Percentiles rank a stretch among this genome's conserved stretches.
Conservation (phyloP, 352 stramenopile genomes). For the Phytopythium delawarense region DNA sequence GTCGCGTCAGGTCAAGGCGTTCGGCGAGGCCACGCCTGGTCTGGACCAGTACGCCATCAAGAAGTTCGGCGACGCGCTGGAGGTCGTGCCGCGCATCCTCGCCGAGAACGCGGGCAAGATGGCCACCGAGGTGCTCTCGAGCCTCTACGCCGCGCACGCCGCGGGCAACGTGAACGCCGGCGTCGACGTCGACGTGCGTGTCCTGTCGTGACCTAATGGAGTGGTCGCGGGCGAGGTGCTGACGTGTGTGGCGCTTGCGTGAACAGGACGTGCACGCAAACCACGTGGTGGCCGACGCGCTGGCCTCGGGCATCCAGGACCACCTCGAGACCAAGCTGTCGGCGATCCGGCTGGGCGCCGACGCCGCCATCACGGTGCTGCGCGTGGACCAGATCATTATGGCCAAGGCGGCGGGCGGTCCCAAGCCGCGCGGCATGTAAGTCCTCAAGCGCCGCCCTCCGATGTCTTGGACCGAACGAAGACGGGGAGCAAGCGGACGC, state of each 20-base stretch:
- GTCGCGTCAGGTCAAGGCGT: conserved; percentile 91
- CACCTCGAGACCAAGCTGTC: conserved; percentile 95
- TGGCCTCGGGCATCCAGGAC: conserved; percentile 88
- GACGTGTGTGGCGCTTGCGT: conserved; percentile 11
- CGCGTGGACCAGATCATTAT: conserved; percentile 99
- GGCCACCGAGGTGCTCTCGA: conserved; percentile 92
- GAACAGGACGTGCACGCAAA: conserved; percentile 63
- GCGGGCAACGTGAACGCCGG: conserved; percentile 89
- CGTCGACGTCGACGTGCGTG: conserved; percentile 92
- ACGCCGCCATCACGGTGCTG: conserved; percentile 98
- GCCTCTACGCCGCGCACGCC: conserved; percentile 93
- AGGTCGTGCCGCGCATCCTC: conserved; percentile 97
- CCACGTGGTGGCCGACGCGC: conserved; percentile 76
- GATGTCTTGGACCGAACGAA: neutral
- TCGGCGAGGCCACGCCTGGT: conserved; percentile 94
- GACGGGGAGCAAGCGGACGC: neutral
- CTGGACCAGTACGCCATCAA: conserved; percentile 99
- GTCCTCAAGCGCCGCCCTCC: neutral
- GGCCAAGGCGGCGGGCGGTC: conserved; percentile 93
- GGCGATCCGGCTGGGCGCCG: conserved; percentile 95
- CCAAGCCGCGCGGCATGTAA: conserved; percentile 89
- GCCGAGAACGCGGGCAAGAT: conserved; percentile 98
- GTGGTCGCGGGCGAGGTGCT: conserved; percentile 5
- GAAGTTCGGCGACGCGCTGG: conserved; percentile 98
- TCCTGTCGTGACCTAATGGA: neutral